A percentile compares a stretch with the other conserved stretches of the same genome.
phyloP scores from a whole-genome alignment of 306 rosid genomes.

The Cicer bijugum region DNA sequence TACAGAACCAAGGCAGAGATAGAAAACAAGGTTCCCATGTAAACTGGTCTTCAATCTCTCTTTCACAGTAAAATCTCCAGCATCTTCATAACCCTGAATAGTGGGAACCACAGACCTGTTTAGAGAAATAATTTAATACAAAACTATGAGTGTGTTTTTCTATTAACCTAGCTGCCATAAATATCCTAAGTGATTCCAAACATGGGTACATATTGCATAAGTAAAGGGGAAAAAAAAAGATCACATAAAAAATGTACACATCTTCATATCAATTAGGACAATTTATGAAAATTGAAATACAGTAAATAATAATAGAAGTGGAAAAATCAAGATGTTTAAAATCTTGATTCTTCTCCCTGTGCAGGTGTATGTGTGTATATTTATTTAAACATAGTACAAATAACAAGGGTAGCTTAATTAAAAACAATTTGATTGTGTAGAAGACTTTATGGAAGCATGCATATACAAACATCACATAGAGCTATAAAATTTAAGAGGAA shows the following conservation, averaged over 20 bases:
- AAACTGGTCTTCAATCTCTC: constrained; percentile 86
- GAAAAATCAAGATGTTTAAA: constrained; percentile 7
- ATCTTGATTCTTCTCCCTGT: constrained; percentile 21
- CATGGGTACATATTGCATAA: not conserved
- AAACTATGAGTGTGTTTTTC: constrained; percentile 55
- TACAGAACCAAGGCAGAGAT: constrained; percentile 67
- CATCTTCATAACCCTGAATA: constrained; percentile 99
- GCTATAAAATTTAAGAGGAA: not conserved
- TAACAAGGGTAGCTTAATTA: not conserved
- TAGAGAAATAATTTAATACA: constrained; percentile 58
- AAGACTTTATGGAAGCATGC: constrained; percentile 1
- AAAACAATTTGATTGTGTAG: constrained; percentile 4
- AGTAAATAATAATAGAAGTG: not conserved
- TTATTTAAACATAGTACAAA: constrained; percentile 1
- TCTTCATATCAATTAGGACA: constrained; percentile 30
- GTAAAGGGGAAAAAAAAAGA: constrained; percentile 14
- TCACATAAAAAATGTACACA: constrained; percentile 11
- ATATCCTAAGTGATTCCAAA: constrained; percentile 37
- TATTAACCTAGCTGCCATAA: constrained; percentile 45
- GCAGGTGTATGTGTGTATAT: not conserved
- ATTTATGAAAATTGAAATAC: not conserved
- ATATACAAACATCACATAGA: constrained; percentile 10
- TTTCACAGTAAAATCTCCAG: constrained; percentile 86
- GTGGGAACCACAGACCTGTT: constrained; percentile 98
- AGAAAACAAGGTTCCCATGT: constrained; percentile 77